Evolutionary conservation across 129 eudicot genomes (phyloP).

Genomic region (Saussurea involucrata): DNA sequence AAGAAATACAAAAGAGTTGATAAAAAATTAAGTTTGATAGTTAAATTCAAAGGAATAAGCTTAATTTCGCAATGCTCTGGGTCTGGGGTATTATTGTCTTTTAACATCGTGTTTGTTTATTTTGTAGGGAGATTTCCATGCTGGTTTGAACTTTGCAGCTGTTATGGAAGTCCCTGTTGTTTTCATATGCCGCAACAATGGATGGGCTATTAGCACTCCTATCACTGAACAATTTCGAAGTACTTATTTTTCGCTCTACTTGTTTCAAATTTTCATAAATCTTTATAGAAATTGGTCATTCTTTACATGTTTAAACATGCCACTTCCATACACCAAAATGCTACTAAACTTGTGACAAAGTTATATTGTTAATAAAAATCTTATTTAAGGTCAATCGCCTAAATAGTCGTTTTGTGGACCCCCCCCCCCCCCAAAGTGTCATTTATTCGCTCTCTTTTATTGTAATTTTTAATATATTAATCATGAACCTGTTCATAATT

Average conservation of each 20-base stretch:
- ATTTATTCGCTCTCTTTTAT: not conserved
- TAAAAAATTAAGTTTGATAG: no score
- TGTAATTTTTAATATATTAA: no score
- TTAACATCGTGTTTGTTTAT: constrained; percentile 3
- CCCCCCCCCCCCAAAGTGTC: no score
- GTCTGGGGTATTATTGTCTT: not conserved
- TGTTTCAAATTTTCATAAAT: not conserved
- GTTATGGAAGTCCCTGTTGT: constrained; percentile 83
- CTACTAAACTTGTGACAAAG: no score
- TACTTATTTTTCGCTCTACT: constrained; percentile 20
- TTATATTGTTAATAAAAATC: no score
- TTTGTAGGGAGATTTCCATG: constrained; percentile 92
- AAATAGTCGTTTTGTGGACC: not conserved
- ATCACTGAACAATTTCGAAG: constrained; percentile 76
- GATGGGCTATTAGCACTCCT: constrained; percentile 95
- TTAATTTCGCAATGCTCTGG: not conserved
- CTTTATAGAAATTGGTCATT: no score
- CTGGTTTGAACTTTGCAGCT: constrained; percentile 80
- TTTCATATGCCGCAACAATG: constrained; percentile 85
- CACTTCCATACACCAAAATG: no score
- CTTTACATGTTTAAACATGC: not conserved
- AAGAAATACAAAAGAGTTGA: not conserved
- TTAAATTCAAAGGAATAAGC: no score
- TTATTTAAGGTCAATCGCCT: no score
- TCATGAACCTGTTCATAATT: not conserved